Percentiles rank a stretch among this genome's conserved stretches.
Evolutionary conservation across 1,284 basidiomycete genomes (phyloP).

Genomic region (Entoloma clypeatum): DNA sequence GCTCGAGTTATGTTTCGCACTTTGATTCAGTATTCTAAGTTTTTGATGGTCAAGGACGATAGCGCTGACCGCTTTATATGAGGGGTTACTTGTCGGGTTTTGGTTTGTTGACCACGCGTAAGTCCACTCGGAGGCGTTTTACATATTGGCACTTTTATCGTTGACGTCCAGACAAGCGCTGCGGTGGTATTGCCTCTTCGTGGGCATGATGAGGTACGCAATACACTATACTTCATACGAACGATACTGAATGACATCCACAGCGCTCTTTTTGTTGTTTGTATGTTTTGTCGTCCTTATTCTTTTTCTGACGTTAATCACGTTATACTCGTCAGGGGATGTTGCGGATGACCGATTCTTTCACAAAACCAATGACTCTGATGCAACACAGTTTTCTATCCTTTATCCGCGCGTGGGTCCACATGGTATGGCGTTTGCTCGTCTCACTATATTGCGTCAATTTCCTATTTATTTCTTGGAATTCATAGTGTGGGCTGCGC

Average conservation of each 20-base stretch:
- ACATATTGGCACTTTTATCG: background rate
- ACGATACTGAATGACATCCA: background rate
- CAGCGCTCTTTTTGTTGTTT: conserved; percentile 74
- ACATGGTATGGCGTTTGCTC: conserved; percentile 46
- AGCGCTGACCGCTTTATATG: conserved; percentile 67
- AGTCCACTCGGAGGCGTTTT: conserved; percentile 22
- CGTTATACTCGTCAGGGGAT: conserved; percentile 53
- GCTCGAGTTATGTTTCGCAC: conserved; percentile 25
- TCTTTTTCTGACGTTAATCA: background rate
- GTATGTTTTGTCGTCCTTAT: conserved; percentile 37
- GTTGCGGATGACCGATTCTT: conserved; percentile 83
- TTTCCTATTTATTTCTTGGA: conserved; percentile 3
- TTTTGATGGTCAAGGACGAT: conserved; percentile 58
- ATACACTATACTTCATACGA: background rate
- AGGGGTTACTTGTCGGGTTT: conserved; percentile 74
- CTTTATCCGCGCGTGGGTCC: conserved; percentile 63
- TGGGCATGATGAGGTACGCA: conserved; percentile 80
- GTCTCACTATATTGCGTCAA: conserved; percentile 4
- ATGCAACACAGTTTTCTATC: conserved; percentile 72
- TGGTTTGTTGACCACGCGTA: conserved; percentile 84
- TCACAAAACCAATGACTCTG: conserved; percentile 80
- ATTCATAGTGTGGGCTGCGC: conserved; percentile 61
- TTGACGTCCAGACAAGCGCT: conserved; percentile 43
- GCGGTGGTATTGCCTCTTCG: conserved; percentile 79
- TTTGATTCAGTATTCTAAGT: conserved; percentile 3